Conservation (phyloP, 2,329 filamentous ascomycete species). For the Cercospora zeae-maydis region DNA sequence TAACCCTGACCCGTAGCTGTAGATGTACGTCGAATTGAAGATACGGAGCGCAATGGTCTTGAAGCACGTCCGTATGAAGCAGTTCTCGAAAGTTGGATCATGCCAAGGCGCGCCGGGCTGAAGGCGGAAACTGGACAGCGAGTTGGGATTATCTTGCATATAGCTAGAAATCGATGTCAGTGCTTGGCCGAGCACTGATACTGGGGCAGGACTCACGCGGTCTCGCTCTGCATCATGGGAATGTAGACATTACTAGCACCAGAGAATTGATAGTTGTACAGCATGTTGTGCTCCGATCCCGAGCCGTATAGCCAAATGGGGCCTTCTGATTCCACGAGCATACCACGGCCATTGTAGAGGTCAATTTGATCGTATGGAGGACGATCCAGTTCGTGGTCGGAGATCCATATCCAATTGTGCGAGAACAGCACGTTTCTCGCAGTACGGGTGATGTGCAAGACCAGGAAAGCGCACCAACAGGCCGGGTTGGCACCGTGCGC, state of each 20-base stretch:
- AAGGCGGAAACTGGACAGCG: conserved; percentile 61
- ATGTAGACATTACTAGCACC: conserved; percentile 78
- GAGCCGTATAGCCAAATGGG: conserved; percentile 62
- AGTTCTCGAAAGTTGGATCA: conserved; percentile 68
- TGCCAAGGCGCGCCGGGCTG: conserved; percentile 50
- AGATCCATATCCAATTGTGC: conserved; percentile 89
- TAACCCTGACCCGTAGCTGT: conserved; percentile 52
- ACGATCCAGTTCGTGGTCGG: conserved; percentile 85
- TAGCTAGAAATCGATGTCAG: conserved; percentile 38
- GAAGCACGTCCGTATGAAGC: conserved; percentile 54
- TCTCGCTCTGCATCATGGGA: conserved; percentile 83
- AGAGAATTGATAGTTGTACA: conserved; percentile 79
- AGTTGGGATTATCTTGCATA: conserved; percentile 78
- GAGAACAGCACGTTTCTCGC: conserved; percentile 68
- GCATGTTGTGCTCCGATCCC: conserved; percentile 56
- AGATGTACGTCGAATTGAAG: conserved; percentile 54
- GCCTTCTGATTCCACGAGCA: conserved; percentile 62
- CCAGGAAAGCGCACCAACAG: conserved; percentile 68
- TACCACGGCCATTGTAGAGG: conserved; percentile 81
- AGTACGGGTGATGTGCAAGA: conserved; percentile 49
- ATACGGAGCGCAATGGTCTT: conserved; percentile 76
- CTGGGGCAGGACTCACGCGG: conserved; percentile 48
- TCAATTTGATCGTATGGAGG: conserved; percentile 68
- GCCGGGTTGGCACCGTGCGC: conserved; percentile 45
- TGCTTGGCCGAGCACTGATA: conserved; percentile 4